phyloP scores from a whole-genome alignment of 2,329 filamentous ascomycete genomes.

The Diplocarpon rosae region DNA sequence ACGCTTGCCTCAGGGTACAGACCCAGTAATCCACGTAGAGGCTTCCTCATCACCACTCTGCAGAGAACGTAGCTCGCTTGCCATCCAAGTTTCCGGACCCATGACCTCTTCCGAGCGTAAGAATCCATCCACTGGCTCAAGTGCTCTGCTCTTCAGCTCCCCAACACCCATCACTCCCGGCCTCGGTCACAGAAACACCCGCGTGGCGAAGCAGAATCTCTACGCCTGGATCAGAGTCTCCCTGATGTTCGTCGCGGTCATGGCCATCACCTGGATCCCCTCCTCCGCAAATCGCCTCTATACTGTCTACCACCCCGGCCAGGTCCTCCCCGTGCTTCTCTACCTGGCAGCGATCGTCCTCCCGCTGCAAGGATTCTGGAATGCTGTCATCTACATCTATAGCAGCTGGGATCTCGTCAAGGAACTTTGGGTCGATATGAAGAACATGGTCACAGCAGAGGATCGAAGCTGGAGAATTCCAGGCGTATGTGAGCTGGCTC shows the following conservation, averaged over 20 bases:
- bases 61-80: too few relatives aligned
- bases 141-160: background rate
- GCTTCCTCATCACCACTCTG: too few relatives aligned
- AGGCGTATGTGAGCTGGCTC: too few relatives aligned
- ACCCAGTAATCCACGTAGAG: too few relatives aligned
- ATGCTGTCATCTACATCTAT: conserved; percentile 63
- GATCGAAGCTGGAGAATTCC: too few relatives aligned
- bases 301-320: conserved; percentile 46
- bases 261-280: conserved; percentile 66
- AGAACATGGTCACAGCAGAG: too few relatives aligned
- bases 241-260: conserved; percentile 59
- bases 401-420: conserved; percentile 38
- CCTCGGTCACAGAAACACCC: background rate
- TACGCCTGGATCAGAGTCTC: conserved; percentile 62
- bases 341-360: conserved; percentile 64
- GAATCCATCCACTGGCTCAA: background rate
- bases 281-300: conserved; percentile 70
- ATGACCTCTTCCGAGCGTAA: too few relatives aligned
- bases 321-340: conserved; percentile 48
- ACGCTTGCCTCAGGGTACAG: too few relatives aligned
- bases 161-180: background rate
- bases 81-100: too few relatives aligned
- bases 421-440: background rate
- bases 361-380: conserved; percentile 78
- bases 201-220: conserved; percentile 44